These are phyloP conservation scores for Begonia masoniana DNA, from an alignment of 306 rosid genomes.

Conservation along the genomic window DNA sequence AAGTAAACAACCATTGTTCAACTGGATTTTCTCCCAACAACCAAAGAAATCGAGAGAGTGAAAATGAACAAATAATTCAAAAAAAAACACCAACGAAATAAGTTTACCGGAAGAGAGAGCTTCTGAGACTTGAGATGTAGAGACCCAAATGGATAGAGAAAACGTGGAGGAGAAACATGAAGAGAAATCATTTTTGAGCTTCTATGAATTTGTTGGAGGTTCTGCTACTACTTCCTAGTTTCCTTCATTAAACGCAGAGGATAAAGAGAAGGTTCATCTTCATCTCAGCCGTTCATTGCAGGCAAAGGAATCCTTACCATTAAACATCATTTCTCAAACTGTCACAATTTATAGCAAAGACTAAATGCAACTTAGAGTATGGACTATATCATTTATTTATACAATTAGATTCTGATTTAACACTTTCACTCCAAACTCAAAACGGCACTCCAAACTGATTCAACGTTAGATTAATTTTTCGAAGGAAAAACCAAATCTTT, in stretches of 20 bases:
- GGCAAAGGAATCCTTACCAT: neutral
- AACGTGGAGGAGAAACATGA: constrained; percentile 11
- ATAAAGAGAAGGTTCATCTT: constrained; percentile 1
- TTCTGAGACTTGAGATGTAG: constrained; percentile 11
- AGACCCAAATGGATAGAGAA: constrained; percentile 6
- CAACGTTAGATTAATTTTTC: too few relatives aligned
- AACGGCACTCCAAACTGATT: too few relatives aligned
- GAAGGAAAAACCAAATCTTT: too few relatives aligned
- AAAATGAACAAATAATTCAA: neutral
- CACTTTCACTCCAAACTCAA: too few relatives aligned
- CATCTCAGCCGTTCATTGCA: constrained; percentile 4
- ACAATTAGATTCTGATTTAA: too few relatives aligned
- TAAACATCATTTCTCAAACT: neutral
- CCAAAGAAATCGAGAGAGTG: neutral
- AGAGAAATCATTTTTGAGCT: constrained; percentile 7
- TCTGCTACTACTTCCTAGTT: constrained; percentile 1
- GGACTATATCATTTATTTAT: too few relatives aligned
- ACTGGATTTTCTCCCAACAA: too few relatives aligned
- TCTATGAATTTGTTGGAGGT: neutral
- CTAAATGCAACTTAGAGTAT: too few relatives aligned
- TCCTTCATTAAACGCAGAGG: neutral
- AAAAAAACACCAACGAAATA: neutral
- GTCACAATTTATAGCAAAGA: too few relatives aligned
- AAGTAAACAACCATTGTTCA: neutral
- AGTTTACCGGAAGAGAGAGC: constrained; percentile 10